These are phyloP conservation scores for Aspergillus carbonarius DNA, from an alignment of 2,329 filamentous ascomycete species.

Conservation along the genomic window DNA sequence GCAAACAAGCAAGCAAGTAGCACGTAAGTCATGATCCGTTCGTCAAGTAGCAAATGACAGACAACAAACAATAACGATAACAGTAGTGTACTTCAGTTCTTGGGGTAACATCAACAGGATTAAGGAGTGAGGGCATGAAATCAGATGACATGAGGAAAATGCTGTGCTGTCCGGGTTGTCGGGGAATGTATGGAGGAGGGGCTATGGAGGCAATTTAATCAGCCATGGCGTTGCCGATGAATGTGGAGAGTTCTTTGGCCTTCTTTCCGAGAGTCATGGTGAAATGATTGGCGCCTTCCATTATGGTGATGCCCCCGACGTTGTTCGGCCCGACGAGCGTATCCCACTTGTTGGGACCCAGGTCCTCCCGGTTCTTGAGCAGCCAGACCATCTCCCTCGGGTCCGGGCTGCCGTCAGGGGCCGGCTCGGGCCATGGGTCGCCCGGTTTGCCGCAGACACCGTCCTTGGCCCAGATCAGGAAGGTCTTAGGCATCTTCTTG, in stretches of 20 bases:
- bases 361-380: constrained; percentile 48
- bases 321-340: constrained; percentile 42
- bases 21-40: too few species aligned
- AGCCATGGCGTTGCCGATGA: constrained; percentile 29
- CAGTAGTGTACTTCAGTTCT: not conserved
- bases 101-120: not conserved
- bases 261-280: constrained; percentile 34
- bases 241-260: constrained; percentile 29
- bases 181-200: not conserved
- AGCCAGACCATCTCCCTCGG: constrained; percentile 52
- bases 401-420: constrained; percentile 41
- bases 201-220: constrained; percentile 6
- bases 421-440: constrained; percentile 41
- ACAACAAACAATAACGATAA: too few species aligned
- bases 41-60: too few species aligned
- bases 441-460: constrained; percentile 47
- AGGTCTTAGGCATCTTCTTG: constrained; percentile 43
- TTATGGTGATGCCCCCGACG: constrained; percentile 32
- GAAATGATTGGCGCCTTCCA: constrained; percentile 38
- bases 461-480: constrained; percentile 50
- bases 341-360: constrained; percentile 51
- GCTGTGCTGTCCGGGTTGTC: not conserved
- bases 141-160: not conserved
- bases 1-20: too few species aligned
- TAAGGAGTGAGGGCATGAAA: constrained; percentile 1